Evolutionary conservation across 2,329 filamentous ascomycete genomes (phyloP).

Genomic region (Apiospora sp.): DNA sequence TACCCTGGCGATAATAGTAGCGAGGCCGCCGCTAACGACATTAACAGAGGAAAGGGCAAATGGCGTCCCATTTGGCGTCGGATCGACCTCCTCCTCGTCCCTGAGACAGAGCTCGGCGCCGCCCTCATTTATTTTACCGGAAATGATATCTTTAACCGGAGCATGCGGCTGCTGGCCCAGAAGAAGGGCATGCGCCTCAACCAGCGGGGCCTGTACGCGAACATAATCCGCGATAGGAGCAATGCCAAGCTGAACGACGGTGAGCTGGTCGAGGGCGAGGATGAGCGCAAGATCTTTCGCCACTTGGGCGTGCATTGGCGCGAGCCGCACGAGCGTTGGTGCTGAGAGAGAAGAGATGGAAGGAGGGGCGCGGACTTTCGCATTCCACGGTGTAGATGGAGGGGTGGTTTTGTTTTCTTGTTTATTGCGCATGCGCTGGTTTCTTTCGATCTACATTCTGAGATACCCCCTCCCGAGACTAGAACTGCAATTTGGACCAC

Average conservation of each 20-base stretch:
- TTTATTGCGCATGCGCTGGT: neutral
- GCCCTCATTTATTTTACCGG: slow-evolving; percentile 96
- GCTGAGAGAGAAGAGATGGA: slow-evolving; percentile 51
- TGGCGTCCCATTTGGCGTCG: slow-evolving; percentile 72
- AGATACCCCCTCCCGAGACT: neutral
- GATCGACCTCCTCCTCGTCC: slow-evolving; percentile 86
- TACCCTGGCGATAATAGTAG: slow-evolving; percentile 34
- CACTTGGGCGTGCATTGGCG: slow-evolving; percentile 85
- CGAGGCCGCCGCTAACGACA: neutral
- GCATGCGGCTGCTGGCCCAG: slow-evolving; percentile 79
- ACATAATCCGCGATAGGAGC: slow-evolving; percentile 68
- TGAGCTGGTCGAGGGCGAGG: slow-evolving; percentile 73
- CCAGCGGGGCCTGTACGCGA: slow-evolving; percentile 79
- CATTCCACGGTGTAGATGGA: neutral
- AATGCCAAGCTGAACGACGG: slow-evolving; percentile 72
- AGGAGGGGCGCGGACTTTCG: neutral
- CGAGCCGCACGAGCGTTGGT: slow-evolving; percentile 78
- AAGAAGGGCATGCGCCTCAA: slow-evolving; percentile 87
- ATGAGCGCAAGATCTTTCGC: slow-evolving; percentile 84
- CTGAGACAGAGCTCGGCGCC: slow-evolving; percentile 79
- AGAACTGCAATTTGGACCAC: neutral
- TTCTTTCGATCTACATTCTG: neutral
- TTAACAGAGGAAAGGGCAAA: slow-evolving; percentile 8
- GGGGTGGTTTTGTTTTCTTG: neutral
- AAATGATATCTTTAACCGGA: slow-evolving; percentile 93